Conservation (phyloP, 352 stramenopile species). For the Globisporangium cystogenes region DNA sequence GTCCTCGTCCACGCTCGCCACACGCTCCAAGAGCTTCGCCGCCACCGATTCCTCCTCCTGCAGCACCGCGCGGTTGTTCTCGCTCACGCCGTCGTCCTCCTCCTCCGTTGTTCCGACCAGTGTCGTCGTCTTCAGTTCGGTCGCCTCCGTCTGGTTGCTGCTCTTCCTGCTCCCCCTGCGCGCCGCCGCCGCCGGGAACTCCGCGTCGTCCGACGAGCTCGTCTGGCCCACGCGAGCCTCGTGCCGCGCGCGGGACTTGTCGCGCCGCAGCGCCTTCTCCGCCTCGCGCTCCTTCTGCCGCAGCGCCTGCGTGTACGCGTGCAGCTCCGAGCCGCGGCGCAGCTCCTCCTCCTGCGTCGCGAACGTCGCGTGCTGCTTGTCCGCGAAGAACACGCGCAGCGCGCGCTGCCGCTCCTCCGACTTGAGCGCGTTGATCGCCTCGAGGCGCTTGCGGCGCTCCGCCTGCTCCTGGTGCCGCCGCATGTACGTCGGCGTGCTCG, state of each 20-base stretch:
- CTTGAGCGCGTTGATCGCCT: conserved; percentile 51
- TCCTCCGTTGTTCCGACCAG: not conserved
- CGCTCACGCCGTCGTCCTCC: not conserved
- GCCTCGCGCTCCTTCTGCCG: conserved; percentile 19
- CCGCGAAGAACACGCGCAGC: conserved; percentile 33
- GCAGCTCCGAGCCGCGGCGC: conserved; percentile 42
- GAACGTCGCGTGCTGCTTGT: conserved; percentile 41
- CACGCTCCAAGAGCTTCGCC: not conserved
- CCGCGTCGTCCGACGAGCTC: conserved; percentile 4
- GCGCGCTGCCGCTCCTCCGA: conserved; percentile 54
- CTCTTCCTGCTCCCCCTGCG: too few relatives aligned
- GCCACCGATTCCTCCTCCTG: conserved; percentile 1
- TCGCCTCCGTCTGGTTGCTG: not conserved
- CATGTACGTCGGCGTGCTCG: conserved; percentile 34
- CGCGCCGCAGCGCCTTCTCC: conserved; percentile 6
- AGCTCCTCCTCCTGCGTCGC: conserved; percentile 36
- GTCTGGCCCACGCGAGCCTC: conserved; percentile 1
- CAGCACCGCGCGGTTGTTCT: conserved; percentile 6
- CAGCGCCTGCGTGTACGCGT: conserved; percentile 32
- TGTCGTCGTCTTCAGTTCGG: conserved; percentile 6
- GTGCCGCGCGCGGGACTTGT: conserved; percentile 3
- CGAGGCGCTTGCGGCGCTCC: conserved; percentile 61
- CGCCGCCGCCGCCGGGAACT: not conserved
- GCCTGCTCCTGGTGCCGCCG: conserved; percentile 47
- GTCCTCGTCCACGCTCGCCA: too few relatives aligned